These are phyloP conservation scores for Alternaria hordeiaustralica DNA, from an alignment of 2,329 filamentous ascomycete genomes.

Conservation along the genomic window DNA sequence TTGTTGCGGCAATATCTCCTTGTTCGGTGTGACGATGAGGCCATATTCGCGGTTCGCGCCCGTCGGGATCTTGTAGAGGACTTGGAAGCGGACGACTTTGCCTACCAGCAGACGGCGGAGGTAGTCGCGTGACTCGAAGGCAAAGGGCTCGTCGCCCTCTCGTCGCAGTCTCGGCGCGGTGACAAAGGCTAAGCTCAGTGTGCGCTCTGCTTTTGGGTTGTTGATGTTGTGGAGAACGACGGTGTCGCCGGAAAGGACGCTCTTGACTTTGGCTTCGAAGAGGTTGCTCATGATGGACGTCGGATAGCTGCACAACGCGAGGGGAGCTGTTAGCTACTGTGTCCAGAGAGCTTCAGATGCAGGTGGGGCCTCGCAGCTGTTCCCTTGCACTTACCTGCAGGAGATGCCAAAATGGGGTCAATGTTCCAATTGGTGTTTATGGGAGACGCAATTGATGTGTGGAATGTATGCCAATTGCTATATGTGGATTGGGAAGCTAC, in stretches of 20 bases:
- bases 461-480: constrained; percentile 3
- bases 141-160: constrained; percentile 90
- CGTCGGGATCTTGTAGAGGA: constrained; percentile 86
- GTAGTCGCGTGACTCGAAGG: constrained; percentile 93
- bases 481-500: constrained; percentile 13
- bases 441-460: constrained; percentile 16
- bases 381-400: constrained; percentile 8
- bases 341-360: constrained; percentile 20
- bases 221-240: constrained; percentile 81
- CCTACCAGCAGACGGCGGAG: constrained; percentile 84
- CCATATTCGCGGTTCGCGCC: constrained; percentile 84
- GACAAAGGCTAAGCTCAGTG: constrained; percentile 89
- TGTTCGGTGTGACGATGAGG: constrained; percentile 75
- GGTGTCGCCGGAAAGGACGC: constrained; percentile 91
- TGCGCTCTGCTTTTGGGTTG: constrained; percentile 83
- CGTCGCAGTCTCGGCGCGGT: constrained; percentile 84
- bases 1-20: constrained; percentile 74
- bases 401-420: constrained; percentile 9
- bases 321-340: constrained; percentile 36
- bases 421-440: background rate
- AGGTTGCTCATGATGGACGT: constrained; percentile 37
- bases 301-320: constrained; percentile 19
- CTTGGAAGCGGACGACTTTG: constrained; percentile 82
- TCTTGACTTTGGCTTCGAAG: constrained; percentile 72
- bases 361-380: constrained; percentile 9